Conservation (phyloP, 2,329 filamentous ascomycete species). For the Sclerotinia minor region DNA sequence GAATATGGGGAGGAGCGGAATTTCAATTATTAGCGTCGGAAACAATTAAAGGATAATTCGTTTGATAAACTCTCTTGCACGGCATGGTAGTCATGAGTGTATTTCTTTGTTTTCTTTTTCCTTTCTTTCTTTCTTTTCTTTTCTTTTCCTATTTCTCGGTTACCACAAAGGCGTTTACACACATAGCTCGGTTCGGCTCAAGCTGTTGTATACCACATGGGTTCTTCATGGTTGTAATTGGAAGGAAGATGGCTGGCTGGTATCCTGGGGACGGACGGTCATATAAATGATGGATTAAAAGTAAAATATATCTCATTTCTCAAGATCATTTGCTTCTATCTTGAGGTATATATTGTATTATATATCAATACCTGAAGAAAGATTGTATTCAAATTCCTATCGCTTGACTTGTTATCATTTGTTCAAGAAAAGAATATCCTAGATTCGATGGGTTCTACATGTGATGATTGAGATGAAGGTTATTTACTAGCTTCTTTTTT, state of each 20-base stretch:
- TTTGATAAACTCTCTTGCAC: not conserved
- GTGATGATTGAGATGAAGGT: too few species aligned
- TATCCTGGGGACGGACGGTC: not conserved
- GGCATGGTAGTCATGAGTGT: conserved; percentile 1
- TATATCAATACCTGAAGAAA: conserved; percentile 3
- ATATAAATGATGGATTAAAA: not conserved
- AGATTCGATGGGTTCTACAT: too few species aligned
- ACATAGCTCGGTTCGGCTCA: conserved; percentile 1
- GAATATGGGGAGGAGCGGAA: not conserved
- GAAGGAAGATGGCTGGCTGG: too few species aligned
- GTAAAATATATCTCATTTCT: not conserved
- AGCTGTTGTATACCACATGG: not conserved
- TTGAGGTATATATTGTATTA: not conserved
- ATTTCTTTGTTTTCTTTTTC: not conserved
- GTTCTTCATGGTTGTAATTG: not conserved
- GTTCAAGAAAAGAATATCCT: too few species aligned
- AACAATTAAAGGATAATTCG: conserved; percentile 7
- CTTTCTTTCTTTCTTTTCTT: not conserved
- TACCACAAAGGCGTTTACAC: not conserved
- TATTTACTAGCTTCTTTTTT: too few species aligned
- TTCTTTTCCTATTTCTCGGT: not conserved
- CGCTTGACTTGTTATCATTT: too few species aligned
- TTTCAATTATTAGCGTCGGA: conserved; percentile 19
- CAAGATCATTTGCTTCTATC: not conserved
- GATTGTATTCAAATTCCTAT: not conserved